phyloP scores from a whole-genome alignment of 108 stramenopile genomes.

The Pseudonitzschia delicatissima region DNA sequence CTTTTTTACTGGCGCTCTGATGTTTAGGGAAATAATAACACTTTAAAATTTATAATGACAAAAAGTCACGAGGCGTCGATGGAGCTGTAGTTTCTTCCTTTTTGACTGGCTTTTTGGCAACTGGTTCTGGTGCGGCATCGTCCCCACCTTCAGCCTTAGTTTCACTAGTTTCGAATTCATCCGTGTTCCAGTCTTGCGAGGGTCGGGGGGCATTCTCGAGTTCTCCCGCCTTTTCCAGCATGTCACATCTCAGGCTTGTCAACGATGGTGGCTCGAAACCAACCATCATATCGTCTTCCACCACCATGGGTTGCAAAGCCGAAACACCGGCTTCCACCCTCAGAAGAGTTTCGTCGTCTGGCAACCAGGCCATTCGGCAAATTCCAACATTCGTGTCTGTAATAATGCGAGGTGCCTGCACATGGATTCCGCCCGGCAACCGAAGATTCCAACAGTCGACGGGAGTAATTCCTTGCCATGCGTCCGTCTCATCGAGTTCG shows the following conservation, averaged over 20 bases:
- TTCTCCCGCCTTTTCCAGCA: constrained; percentile 73
- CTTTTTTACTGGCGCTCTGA: background rate
- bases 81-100: background rate
- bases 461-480: constrained; percentile 72
- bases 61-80: constrained; percentile 3
- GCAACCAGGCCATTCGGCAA: constrained; percentile 80
- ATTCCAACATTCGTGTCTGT: constrained; percentile 51
- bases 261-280: constrained; percentile 79
- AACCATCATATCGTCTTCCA: constrained; percentile 63
- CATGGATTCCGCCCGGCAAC: constrained; percentile 57
- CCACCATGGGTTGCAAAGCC: constrained; percentile 72
- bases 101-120: background rate
- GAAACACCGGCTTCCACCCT: constrained; percentile 75
- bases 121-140: background rate
- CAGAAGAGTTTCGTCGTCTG: constrained; percentile 68
- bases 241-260: constrained; percentile 73
- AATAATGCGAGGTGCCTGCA: constrained; percentile 73
- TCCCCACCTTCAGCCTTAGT: too few relatives aligned
- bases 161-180: background rate
- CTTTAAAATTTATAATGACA: background rate
- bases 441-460: constrained; percentile 71
- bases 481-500: constrained; percentile 77
- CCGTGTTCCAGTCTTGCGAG: constrained; percentile 18
- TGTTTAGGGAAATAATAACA: background rate
- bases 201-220: constrained; percentile 38